These are phyloP conservation scores for Dioszegia crocea DNA, from an alignment of 768 basidiomycete species.

Conservation along the genomic window DNA sequence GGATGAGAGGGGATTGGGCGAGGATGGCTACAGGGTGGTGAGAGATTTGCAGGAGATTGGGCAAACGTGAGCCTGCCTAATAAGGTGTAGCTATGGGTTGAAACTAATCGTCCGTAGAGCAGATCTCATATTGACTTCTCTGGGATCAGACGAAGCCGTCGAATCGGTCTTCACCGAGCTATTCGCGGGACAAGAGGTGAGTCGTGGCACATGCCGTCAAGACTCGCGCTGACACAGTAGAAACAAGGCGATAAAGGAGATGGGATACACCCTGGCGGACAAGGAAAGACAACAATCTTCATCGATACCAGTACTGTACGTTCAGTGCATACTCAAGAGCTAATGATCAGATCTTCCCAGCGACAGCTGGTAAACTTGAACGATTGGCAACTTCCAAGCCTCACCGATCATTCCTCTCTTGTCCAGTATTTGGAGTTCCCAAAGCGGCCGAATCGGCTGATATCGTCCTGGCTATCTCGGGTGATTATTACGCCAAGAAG, in stretches of 20 bases:
- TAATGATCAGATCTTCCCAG: conserved; percentile 41
- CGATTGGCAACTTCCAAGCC: conserved; percentile 59
- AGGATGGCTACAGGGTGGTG: conserved; percentile 59
- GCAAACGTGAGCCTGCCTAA: conserved; percentile 46
- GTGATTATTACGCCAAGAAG: conserved; percentile 77
- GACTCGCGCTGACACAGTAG: conserved; percentile 9
- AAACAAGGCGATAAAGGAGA: conserved; percentile 47
- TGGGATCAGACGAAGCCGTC: conserved; percentile 69
- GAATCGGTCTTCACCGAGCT: conserved; percentile 62
- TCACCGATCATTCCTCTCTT: conserved; percentile 64
- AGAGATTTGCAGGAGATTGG: conserved; percentile 60
- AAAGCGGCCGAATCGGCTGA: conserved; percentile 62
- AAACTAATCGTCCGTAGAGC: conserved; percentile 48
- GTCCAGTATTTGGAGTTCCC: conserved; percentile 71
- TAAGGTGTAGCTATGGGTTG: not conserved
- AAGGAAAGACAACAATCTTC: conserved; percentile 62
- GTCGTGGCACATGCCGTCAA: not conserved
- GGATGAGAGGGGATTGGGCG: conserved; percentile 59
- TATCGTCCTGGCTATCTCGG: conserved; percentile 71
- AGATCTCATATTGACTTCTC: conserved; percentile 71
- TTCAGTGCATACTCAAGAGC: not conserved
- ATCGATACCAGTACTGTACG: conserved; percentile 79
- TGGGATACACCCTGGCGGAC: conserved; percentile 40
- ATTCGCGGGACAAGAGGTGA: conserved; percentile 59
- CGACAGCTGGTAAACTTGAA: conserved; percentile 57